Evolutionary conservation across 805 yeast genomes (phyloP).

Genomic region (Zygosaccharomyces bisporus): DNA sequence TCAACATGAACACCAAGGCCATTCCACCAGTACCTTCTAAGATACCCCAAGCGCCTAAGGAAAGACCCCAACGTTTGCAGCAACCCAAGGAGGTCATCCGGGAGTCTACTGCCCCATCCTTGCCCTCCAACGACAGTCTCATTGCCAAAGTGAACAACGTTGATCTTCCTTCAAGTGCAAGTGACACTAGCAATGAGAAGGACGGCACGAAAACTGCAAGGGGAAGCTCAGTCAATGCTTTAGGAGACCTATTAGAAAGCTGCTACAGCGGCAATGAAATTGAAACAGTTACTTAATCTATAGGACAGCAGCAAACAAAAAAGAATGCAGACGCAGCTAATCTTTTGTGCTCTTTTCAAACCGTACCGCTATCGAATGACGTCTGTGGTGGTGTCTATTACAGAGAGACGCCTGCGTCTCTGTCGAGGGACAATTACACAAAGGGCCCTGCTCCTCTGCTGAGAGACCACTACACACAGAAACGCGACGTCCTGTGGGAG

Average conservation of each 20-base stretch:
- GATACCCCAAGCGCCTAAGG: constrained; percentile 1
- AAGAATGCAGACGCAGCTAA: not conserved
- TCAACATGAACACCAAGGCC: constrained; percentile 17
- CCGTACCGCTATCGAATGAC: constrained; percentile 28
- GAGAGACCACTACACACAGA: constrained; percentile 1
- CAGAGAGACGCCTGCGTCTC: constrained; percentile 21
- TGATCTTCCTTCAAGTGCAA: constrained; percentile 3
- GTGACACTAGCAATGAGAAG: constrained; percentile 3
- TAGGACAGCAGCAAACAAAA: not conserved
- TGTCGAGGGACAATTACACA: constrained; percentile 1
- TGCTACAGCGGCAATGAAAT: constrained; percentile 14
- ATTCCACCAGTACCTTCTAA: constrained; percentile 11
- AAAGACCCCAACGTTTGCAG: constrained; percentile 3
- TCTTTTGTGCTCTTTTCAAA: constrained; percentile 17
- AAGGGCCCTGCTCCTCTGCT: constrained; percentile 1
- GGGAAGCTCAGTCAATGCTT: constrained; percentile 6
- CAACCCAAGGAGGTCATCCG: constrained; percentile 5
- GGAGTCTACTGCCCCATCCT: not conserved
- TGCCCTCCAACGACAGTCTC: constrained; percentile 1
- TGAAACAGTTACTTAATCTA: not conserved
- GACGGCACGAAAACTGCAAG: constrained; percentile 3
- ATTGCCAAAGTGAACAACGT: constrained; percentile 5
- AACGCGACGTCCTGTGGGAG: constrained; percentile 4
- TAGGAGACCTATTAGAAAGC: constrained; percentile 16
- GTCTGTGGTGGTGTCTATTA: constrained; percentile 33